Base-by-base conservation (phyloP, 108 stramenopile species). In the Nitzschia palea region DNA sequence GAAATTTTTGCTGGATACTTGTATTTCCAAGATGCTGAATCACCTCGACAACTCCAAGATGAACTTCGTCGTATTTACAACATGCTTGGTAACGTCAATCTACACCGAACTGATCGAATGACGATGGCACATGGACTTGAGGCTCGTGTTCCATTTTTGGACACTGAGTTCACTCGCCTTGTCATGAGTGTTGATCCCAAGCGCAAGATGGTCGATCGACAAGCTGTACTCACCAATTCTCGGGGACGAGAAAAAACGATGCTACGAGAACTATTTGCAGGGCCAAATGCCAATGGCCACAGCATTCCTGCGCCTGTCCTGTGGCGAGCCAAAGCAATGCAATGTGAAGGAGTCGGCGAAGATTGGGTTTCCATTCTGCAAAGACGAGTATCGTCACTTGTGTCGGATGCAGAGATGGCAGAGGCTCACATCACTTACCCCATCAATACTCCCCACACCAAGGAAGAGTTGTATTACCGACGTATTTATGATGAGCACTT, bases 321-420 rank as follows among this genome's bases (percentile, higher is more conserved):
- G 27, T 90, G 89, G 89, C 63, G 89, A 35, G 84, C 89, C 31
- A 90, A 90, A 82, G 89, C 89, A 14, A 90, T 90, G 89, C 89
- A 90, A 62, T 90, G 89, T 43, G 89, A 90, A 62, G 89, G 89
- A 53, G 89, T 90, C 23, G 89, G 89, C 27, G 84, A 86, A 62
- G 84, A 85, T 63, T 90, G 89, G 89, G 89, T 90, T 33, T 74
- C 81, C 18, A 84, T 81, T n/a, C 58, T 90, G 27, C 89, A 90
- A 69, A 50, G 75, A 9, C 68, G 73, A n/a, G 82, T 90, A 12
- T 73, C 89, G 4, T 55, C 71, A 33, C 65, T 82, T 43, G 89
- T 86, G 1, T 67, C 80, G 10, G 85, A 86, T 80, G 85, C 77
- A 27, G 85, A 90, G 59, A 85, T 85, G 84, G 82, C 54, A 34